Percentiles rank a stretch among this genome's conserved stretches.
Conservation (phyloP, 805 yeast species). For the Saccharomycopsis sp. region DNA sequence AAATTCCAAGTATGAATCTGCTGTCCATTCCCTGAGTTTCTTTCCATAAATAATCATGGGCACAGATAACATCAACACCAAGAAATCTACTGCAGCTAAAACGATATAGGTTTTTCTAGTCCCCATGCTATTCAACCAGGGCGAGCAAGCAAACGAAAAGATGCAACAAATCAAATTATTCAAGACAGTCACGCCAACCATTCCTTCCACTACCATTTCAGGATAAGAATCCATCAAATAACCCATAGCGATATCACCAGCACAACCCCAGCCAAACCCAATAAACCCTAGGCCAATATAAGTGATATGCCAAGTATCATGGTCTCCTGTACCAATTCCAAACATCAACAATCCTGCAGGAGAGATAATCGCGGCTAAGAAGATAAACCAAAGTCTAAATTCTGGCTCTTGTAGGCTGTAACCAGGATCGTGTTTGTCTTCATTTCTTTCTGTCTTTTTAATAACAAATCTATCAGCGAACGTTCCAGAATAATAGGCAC, state of each 20-base stretch:
- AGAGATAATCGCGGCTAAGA: slow-evolving; percentile 49
- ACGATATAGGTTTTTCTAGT: slow-evolving; percentile 53
- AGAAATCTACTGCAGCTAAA: slow-evolving; percentile 52
- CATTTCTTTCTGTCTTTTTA: slow-evolving; percentile 53
- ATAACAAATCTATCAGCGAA: slow-evolving; percentile 54
- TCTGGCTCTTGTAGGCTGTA: slow-evolving; percentile 64
- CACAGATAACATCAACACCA: slow-evolving; percentile 47
- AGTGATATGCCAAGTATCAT: slow-evolving; percentile 46
- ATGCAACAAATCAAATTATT: slow-evolving; percentile 60
- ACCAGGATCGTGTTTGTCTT: too few species aligned
- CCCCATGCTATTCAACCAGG: slow-evolving; percentile 52
- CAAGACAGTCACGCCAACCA: slow-evolving; percentile 61
- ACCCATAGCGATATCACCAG: slow-evolving; percentile 64
- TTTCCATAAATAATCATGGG: slow-evolving; percentile 61
- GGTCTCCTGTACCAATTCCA: slow-evolving; percentile 56
- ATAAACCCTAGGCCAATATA: slow-evolving; percentile 58
- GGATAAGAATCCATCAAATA: slow-evolving; percentile 65
- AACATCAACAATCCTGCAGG: slow-evolving; percentile 59
- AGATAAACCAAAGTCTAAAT: slow-evolving; percentile 50
- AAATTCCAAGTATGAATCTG: slow-evolving; percentile 44
- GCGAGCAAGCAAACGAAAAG: slow-evolving; percentile 59
- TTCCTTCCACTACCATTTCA: slow-evolving; percentile 61
- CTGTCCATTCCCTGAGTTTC: slow-evolving; percentile 50
- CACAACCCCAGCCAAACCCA: slow-evolving; percentile 64
- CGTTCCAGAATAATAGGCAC: slow-evolving; percentile 59